A percentile compares a stretch with the other conserved stretches of the same genome.
Evolutionary conservation across 192 early-diverging fungal genomes (phyloP).

Genomic region (Coemansia sp.): DNA sequence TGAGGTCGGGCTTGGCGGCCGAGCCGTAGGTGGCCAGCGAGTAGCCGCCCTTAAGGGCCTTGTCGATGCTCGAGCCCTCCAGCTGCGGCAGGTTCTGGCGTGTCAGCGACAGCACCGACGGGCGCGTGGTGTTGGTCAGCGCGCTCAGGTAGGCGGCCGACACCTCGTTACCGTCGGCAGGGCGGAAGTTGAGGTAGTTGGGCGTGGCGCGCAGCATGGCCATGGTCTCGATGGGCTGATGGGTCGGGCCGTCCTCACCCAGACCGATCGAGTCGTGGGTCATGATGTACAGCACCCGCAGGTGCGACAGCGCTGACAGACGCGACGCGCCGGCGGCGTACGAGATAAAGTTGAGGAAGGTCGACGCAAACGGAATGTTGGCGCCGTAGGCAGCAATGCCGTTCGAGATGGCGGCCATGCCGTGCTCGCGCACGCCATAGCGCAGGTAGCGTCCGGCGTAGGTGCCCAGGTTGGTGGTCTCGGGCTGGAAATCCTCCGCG

Average conservation of each 20-base stretch:
- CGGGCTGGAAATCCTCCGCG: constrained; percentile 91
- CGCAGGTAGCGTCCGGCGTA: constrained; percentile 89
- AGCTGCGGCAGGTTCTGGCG: constrained; percentile 95
- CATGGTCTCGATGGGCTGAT: constrained; percentile 96
- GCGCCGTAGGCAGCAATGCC: constrained; percentile 84
- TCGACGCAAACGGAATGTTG: constrained; percentile 79
- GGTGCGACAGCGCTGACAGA: constrained; percentile 81
- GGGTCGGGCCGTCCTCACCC: constrained; percentile 98
- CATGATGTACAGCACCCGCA: constrained; percentile 95
- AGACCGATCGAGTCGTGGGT: constrained; percentile 99
- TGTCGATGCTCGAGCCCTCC: constrained; percentile 76
- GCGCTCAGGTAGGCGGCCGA: constrained; percentile 87
- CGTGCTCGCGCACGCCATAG: constrained; percentile 97
- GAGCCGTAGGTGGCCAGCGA: constrained; percentile 64
- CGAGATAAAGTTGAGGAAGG: constrained; percentile 91
- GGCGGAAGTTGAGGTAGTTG: constrained; percentile 81
- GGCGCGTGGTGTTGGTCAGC: constrained; percentile 62
- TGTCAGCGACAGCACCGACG: constrained; percentile 81
- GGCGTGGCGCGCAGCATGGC: constrained; percentile 86
- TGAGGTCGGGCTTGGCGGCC: constrained; percentile 60
- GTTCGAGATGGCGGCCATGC: constrained; percentile 93
- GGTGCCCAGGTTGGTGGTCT: constrained; percentile 64
- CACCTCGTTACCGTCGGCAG: constrained; percentile 93
- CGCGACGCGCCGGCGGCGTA: constrained; percentile 83
- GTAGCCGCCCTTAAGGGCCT: constrained; percentile 82